These are phyloP conservation scores for Zhuliangozyma parablackwelliae DNA, from an alignment of 1,139 yeast genomes.

Conservation along the genomic window DNA sequence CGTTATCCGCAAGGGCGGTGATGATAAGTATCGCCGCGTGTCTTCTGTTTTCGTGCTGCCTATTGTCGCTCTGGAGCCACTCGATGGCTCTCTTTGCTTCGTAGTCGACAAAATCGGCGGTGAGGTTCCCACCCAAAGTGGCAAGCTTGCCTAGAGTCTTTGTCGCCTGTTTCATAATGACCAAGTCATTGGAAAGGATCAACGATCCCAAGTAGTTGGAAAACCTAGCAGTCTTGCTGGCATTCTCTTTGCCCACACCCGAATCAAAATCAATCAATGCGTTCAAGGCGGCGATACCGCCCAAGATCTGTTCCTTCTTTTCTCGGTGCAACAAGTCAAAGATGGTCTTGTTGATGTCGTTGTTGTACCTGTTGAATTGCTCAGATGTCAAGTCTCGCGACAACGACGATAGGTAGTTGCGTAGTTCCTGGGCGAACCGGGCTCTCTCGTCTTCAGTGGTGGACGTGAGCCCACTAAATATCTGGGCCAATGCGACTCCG, in stretches of 20 bases:
- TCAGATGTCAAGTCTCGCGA: slow-evolving; percentile 76
- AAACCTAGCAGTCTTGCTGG: slow-evolving; percentile 84
- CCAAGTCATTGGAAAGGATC: slow-evolving; percentile 76
- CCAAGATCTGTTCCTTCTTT: slow-evolving; percentile 69
- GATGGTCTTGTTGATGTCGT: slow-evolving; percentile 81
- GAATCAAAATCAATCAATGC: slow-evolving; percentile 76
- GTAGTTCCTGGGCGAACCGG: slow-evolving; percentile 62
- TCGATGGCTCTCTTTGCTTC: slow-evolving; percentile 89
- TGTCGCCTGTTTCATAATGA: slow-evolving; percentile 84
- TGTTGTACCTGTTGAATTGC: slow-evolving; percentile 74
- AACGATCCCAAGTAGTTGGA: slow-evolving; percentile 82
- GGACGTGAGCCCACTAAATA: slow-evolving; percentile 51
- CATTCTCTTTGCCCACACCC: slow-evolving; percentile 65
- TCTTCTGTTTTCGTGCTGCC: slow-evolving; percentile 72
- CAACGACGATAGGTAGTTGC: slow-evolving; percentile 61
- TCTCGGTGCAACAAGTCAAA: slow-evolving; percentile 79
- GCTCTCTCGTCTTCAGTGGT: slow-evolving; percentile 47
- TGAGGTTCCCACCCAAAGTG: slow-evolving; percentile 80
- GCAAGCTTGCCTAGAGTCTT: slow-evolving; percentile 84
- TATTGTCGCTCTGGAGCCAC: slow-evolving; percentile 78
- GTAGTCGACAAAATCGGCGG: slow-evolving; percentile 88
- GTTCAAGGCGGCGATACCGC: slow-evolving; percentile 89
- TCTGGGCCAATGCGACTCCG: slow-evolving; percentile 50
- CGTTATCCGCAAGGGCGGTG: slow-evolving; percentile 78
- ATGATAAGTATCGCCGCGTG: slow-evolving; percentile 89